phyloP scores from a whole-genome alignment of 345 rosid species.

The Trapa bicornis region DNA sequence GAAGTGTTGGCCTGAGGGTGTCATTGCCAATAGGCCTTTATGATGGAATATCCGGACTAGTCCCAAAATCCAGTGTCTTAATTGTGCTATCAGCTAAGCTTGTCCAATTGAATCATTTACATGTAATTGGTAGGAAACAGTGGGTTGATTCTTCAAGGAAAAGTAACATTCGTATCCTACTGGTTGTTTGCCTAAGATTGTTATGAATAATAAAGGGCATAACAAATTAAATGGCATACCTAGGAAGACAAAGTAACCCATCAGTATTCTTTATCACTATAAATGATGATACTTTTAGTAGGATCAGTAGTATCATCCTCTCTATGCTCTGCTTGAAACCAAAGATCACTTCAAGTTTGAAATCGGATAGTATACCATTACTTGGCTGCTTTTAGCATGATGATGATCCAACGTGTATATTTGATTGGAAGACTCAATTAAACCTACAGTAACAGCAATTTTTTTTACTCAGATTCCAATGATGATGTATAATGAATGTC shows the following conservation, averaged over 20 bases:
- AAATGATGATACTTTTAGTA: too few relatives aligned
- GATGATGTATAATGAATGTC: constrained; percentile 91
- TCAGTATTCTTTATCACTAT: neutral
- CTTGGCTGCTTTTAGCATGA: neutral
- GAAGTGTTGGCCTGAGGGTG: too few relatives aligned
- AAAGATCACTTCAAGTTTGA: too few relatives aligned
- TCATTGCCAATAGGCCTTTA: too few relatives aligned
- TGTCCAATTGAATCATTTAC: neutral
- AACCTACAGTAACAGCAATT: too few relatives aligned
- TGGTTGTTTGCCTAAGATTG: neutral
- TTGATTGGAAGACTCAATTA: constrained; percentile 3
- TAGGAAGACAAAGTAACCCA: neutral
- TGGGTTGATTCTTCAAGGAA: neutral
- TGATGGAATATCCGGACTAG: neutral
- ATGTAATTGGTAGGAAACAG: neutral
- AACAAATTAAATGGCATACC: too few relatives aligned
- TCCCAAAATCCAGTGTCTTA: too few relatives aligned
- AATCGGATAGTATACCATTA: neutral
- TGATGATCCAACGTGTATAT: neutral
- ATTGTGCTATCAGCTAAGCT: too few relatives aligned
- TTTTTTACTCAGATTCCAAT: constrained; percentile 81
- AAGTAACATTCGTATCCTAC: neutral
- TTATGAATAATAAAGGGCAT: too few relatives aligned
- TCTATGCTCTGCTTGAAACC: too few relatives aligned
- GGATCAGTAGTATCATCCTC: too few relatives aligned